phyloP scores from a whole-genome alignment of 495 filamentous ascomycete genomes.

The Talaromyces wortmannii region DNA sequence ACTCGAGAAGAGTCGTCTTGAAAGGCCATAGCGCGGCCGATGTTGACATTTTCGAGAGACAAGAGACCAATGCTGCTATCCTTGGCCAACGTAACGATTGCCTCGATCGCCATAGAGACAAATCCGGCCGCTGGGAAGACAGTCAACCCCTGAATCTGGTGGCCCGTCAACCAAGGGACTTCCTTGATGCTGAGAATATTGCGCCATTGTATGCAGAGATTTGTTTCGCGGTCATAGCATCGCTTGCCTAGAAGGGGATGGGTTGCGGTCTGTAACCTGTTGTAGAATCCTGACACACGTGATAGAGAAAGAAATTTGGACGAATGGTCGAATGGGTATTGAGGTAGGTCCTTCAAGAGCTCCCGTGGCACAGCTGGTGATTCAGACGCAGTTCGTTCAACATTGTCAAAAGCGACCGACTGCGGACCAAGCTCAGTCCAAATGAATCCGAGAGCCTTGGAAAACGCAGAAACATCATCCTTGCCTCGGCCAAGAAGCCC shows the following conservation, averaged over 20 bases:
- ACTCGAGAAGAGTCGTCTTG: no score
- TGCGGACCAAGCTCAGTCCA: conserved; percentile 21
- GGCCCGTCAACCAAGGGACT: conserved; percentile 26
- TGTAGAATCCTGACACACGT: no score
- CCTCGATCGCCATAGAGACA: conserved; percentile 51
- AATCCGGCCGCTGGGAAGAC: conserved; percentile 57
- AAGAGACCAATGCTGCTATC: conserved; percentile 14
- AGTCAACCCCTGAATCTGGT: conserved; percentile 23
- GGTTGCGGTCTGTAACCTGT: background rate
- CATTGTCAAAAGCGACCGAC: no score
- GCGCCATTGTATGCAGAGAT: conserved; percentile 14
- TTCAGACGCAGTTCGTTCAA: no score
- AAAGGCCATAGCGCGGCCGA: conserved; percentile 33
- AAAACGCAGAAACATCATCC: conserved; percentile 22
- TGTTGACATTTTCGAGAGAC: conserved; percentile 27
- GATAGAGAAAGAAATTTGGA: no score
- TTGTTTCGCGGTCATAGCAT: conserved; percentile 2
- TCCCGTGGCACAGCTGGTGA: no score
- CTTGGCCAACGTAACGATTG: conserved; percentile 11
- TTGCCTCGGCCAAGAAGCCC: background rate
- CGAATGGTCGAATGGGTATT: no score
- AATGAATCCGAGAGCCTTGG: conserved; percentile 39
- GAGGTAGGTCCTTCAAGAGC: no score
- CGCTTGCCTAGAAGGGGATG: conserved; percentile 20
- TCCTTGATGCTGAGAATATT: conserved; percentile 20